Conservation (phyloP, 495 filamentous ascomycete species). For the Aspergillus bertholletiae region DNA sequence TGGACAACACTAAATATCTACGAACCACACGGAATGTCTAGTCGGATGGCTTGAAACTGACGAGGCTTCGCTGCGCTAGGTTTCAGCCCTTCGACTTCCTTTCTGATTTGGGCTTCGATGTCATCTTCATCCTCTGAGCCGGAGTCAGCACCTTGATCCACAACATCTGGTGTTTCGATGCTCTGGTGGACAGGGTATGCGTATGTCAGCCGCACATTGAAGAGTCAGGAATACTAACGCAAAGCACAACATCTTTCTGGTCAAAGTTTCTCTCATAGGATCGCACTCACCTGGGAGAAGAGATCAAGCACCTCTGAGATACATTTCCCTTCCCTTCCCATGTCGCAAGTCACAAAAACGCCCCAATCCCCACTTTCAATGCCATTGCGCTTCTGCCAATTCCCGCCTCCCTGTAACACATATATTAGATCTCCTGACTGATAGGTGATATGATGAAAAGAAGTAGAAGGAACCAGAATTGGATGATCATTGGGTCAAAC, state of each 20-base stretch:
- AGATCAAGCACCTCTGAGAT: constrained; percentile 67
- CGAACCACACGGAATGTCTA: constrained; percentile 76
- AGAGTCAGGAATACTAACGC: not conserved
- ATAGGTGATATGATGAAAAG: not conserved
- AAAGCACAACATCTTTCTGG: not conserved
- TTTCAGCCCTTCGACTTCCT: constrained; percentile 67
- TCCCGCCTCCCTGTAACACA: constrained; percentile 24
- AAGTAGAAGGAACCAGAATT: no score
- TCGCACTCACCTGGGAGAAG: constrained; percentile 63
- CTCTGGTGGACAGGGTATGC: constrained; percentile 12
- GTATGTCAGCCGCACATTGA: constrained; percentile 4
- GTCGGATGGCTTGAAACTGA: constrained; percentile 59
- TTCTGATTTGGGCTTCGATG: constrained; percentile 79
- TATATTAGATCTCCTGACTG: constrained; percentile 8
- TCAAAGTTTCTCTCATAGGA: not conserved
- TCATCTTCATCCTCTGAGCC: constrained; percentile 49
- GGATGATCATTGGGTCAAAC: constrained; percentile 2
- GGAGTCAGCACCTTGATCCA: constrained; percentile 33
- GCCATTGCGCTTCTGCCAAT: constrained; percentile 26
- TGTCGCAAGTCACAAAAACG: constrained; percentile 86
- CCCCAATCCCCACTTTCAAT: constrained; percentile 77
- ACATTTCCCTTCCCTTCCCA: constrained; percentile 74
- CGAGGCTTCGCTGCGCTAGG: constrained; percentile 41
- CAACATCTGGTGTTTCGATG: constrained; percentile 24
- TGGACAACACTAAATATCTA: constrained; percentile 54